phyloP scores from a whole-genome alignment of 2,329 filamentous ascomycete species.

The Diplodia scrobiculata region DNA sequence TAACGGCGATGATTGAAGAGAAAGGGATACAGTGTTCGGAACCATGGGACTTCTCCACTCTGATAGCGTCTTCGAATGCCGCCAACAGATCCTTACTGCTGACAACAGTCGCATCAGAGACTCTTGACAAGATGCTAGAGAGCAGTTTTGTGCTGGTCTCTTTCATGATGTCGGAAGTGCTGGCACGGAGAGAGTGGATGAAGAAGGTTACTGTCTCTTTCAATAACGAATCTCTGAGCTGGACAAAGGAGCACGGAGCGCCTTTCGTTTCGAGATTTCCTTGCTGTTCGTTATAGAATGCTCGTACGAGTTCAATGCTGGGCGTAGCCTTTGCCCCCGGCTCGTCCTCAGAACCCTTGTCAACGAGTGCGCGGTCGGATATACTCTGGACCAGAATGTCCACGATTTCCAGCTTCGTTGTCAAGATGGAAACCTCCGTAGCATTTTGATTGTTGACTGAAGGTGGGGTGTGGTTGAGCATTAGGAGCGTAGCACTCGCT shows the following conservation, averaged over 20 bases:
- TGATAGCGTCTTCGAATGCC: conserved; percentile 32
- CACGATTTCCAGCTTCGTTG: conserved; percentile 40
- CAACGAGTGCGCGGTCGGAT: conserved; percentile 41
- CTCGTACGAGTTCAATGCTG: conserved; percentile 34
- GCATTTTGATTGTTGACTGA: conserved; percentile 17
- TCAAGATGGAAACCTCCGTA: conserved; percentile 5
- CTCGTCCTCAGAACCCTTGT: conserved; percentile 14
- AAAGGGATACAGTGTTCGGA: conserved; percentile 34
- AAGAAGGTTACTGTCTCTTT: conserved; percentile 40
- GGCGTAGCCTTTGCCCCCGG: background rate
- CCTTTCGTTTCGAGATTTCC: conserved; percentile 41
- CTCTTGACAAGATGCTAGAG: conserved; percentile 41
- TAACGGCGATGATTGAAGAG: conserved; percentile 39
- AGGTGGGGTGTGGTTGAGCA: conserved; percentile 42
- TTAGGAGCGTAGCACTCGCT: conserved; percentile 63
- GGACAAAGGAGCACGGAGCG: conserved; percentile 35
- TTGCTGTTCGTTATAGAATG: conserved; percentile 44
- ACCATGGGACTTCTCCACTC: background rate
- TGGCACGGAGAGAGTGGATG: conserved; percentile 33
- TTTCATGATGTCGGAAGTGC: conserved; percentile 30
- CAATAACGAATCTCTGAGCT: conserved; percentile 39
- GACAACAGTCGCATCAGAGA: conserved; percentile 35
- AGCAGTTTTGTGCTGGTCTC: conserved; percentile 42
- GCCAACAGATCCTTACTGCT: conserved; percentile 37
- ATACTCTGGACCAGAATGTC: conserved; percentile 45